Evolutionary conservation across 2,329 filamentous ascomycete genomes (phyloP).

Genomic region (Claviceps sorghi): DNA sequence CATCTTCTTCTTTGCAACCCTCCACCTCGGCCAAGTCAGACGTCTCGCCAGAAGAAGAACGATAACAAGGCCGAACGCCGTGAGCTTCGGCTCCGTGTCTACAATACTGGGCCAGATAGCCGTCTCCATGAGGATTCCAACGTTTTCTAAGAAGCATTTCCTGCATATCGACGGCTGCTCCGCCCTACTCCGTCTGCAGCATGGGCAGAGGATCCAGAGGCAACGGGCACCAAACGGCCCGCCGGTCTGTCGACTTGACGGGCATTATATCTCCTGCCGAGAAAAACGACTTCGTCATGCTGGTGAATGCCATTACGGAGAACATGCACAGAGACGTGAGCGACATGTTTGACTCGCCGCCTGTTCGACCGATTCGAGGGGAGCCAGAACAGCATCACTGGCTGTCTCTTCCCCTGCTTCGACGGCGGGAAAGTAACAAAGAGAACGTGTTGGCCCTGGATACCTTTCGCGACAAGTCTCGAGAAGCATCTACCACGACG

Average conservation of each 20-base stretch:
- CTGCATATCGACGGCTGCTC: background rate
- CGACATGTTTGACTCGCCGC: slow-evolving; percentile 36
- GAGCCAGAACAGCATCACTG: slow-evolving; percentile 20
- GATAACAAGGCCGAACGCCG: background rate
- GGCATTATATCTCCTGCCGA: slow-evolving; percentile 32
- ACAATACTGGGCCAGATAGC: background rate
- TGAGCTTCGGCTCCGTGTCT: background rate
- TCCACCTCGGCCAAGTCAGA: background rate
- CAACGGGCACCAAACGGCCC: slow-evolving; percentile 19
- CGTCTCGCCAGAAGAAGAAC: background rate
- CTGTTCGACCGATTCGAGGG: slow-evolving; percentile 17
- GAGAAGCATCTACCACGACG: slow-evolving; percentile 8
- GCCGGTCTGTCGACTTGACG: slow-evolving; percentile 36
- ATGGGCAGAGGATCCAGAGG: slow-evolving; percentile 28
- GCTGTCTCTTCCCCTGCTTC: slow-evolving; percentile 20
- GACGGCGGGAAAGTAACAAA: slow-evolving; percentile 9
- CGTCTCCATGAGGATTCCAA: background rate
- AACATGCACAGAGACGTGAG: slow-evolving; percentile 38
- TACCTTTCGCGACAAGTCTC: slow-evolving; percentile 2
- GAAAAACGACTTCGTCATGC: slow-evolving; percentile 34
- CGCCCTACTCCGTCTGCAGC: slow-evolving; percentile 2
- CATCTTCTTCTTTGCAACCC: background rate
- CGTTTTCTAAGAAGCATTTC: slow-evolving; percentile 2
- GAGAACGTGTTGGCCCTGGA: slow-evolving; percentile 8
- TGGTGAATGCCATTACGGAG: slow-evolving; percentile 39